Evolutionary conservation across 345 rosid genomes (phyloP), one percentile per base, ranked within the genome.

Genomic region (Draba incana): DNA sequence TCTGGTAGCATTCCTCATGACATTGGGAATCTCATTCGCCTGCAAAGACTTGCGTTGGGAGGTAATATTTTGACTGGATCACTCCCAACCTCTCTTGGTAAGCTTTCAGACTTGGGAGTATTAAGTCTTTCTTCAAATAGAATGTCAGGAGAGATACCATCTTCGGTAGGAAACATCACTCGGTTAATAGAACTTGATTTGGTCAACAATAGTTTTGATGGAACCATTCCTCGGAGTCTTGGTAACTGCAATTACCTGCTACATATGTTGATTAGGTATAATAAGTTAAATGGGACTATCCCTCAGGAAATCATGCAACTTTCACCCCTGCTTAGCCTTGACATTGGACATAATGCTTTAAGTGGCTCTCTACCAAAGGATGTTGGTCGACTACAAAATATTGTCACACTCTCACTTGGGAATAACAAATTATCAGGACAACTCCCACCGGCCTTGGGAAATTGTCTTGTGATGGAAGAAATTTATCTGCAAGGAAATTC

Each of bases 311-410:
- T 69, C 1, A 5, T 69, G 42, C 1, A 16, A 5, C 23, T 49
- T 0, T 1, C 2, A 4, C 0, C 12, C 0, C 66, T 69, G n/a
- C 0, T 3, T 13, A 0, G 0, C 0, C 35, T 46, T 13, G 0
- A 1, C 0, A 10, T 69, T 25, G 5, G 9, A 39, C 0, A 0
- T 7, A 59, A 49, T 13, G 27, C 24, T 0, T 38, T 64, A 0
- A n/a, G 8, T 0, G 74, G 74, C 20, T 37, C 43, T 11, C 25
- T 69, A 1, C 59, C 66, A 37, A 0, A 37, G 2, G 66, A 38
- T 1, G 1, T 69, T 38, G 74, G 42, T 10, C 4, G 0, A 1
- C 57, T 69, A 2, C 2, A 49, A 16, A 3, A 11, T 14, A 58
- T 69, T 37, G 23, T 14, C 25, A 0, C 0, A 8, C 10, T 69